A percentile compares a stretch with the other conserved stretches of the same genome.
Evolutionary conservation across 2,329 filamentous ascomycete species (phyloP).

Genomic region (Lecanicillium sp.): DNA sequence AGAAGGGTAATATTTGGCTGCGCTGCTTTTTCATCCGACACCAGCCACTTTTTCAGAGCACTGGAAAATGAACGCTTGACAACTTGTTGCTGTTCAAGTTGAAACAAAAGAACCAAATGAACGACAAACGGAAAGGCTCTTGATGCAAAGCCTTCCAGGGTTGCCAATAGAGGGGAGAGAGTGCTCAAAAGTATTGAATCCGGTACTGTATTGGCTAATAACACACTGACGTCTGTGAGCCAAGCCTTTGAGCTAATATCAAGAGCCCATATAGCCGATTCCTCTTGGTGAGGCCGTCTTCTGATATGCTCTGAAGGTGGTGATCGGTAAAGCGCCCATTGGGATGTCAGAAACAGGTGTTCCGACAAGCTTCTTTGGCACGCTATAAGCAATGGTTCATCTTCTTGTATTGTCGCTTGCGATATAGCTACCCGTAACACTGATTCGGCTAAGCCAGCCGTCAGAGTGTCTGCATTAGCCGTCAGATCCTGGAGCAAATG

Average conservation of each 20-base stretch:
- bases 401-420: slow-evolving; percentile 36
- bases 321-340: slow-evolving; percentile 47
- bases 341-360: slow-evolving; percentile 43
- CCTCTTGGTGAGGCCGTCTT: slow-evolving; percentile 6
- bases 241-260: slow-evolving; percentile 42
- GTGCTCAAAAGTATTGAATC: slow-evolving; percentile 62
- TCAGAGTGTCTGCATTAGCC: slow-evolving; percentile 44
- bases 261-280: slow-evolving; percentile 21
- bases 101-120: slow-evolving; percentile 68
- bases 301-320: slow-evolving; percentile 41
- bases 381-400: slow-evolving; percentile 39
- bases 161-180: slow-evolving; percentile 56
- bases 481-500: slow-evolving; percentile 54
- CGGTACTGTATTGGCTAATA: slow-evolving; percentile 50
- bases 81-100: slow-evolving; percentile 52
- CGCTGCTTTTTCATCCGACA: slow-evolving; percentile 24
- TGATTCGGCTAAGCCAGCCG: slow-evolving; percentile 52
- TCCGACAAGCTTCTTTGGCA: slow-evolving; percentile 45
- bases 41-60: slow-evolving; percentile 57
- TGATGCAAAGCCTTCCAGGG: slow-evolving; percentile 61
- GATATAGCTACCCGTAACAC: slow-evolving; percentile 50
- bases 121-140: slow-evolving; percentile 75
- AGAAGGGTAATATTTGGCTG: slow-evolving; percentile 62
- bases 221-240: slow-evolving; percentile 52
- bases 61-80: slow-evolving; percentile 57